phyloP scores from a whole-genome alignment of 2,329 filamentous ascomycete species.

The Furcasterigmium furcatum region DNA sequence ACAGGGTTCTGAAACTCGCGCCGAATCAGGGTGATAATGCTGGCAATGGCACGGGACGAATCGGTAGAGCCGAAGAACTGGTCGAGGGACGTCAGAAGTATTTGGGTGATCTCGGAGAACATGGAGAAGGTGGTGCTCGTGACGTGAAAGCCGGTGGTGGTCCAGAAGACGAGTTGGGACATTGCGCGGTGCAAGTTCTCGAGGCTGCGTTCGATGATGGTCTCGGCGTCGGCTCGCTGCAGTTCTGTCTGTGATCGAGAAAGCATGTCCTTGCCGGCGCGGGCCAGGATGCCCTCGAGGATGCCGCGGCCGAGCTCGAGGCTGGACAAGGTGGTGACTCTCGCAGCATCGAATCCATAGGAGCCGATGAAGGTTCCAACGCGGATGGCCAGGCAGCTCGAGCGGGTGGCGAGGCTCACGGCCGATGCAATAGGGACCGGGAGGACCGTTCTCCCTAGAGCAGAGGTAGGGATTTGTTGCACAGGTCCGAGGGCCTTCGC shows the following conservation, averaged over 20 bases:
- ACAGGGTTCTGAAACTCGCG: conserved; percentile 63
- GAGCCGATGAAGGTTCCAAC: conserved; percentile 48
- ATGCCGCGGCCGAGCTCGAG: conserved; percentile 53
- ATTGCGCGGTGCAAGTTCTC: conserved; percentile 55
- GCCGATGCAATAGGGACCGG: conserved; percentile 54
- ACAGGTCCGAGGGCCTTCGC: neutral
- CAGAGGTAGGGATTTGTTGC: conserved; percentile 4
- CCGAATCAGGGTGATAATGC: conserved; percentile 61
- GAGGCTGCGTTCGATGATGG: conserved; percentile 52
- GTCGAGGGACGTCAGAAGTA: conserved; percentile 57
- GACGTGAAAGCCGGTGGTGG: conserved; percentile 56
- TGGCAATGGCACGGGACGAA: conserved; percentile 63
- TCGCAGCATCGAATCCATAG: conserved; percentile 50
- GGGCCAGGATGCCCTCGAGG: conserved; percentile 50
- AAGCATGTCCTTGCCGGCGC: conserved; percentile 47
- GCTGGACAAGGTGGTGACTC: conserved; percentile 53
- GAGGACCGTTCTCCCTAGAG: conserved; percentile 45
- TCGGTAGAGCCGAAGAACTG: conserved; percentile 67
- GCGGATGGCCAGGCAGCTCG: conserved; percentile 54
- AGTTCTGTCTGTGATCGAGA: conserved; percentile 41
- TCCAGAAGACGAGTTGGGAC: conserved; percentile 58
- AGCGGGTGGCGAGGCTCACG: conserved; percentile 58
- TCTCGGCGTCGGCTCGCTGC: conserved; percentile 50
- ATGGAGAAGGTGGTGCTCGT: conserved; percentile 52
- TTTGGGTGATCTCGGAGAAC: conserved; percentile 53